Conservation (phyloP, 768 basidiomycete species). For the Fomitopsis serialis region DNA sequence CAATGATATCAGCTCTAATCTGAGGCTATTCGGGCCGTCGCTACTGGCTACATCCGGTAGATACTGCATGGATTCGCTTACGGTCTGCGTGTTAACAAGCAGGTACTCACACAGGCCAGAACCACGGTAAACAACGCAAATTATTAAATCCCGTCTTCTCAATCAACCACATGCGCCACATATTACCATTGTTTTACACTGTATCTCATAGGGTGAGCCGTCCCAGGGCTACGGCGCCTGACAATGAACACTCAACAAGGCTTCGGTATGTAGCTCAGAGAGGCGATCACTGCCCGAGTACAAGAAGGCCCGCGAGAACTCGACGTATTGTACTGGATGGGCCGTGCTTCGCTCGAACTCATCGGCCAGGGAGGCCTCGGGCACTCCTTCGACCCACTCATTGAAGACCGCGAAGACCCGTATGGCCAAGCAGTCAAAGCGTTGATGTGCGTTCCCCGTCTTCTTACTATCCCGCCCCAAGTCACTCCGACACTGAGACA, state of each 20-base stretch:
- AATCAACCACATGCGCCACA: slow-evolving; percentile 14
- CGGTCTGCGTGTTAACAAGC: too few species aligned
- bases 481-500: too few species aligned
- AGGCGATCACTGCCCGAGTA: slow-evolving; percentile 2
- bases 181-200: slow-evolving; percentile 11
- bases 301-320: background rate
- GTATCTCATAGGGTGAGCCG: slow-evolving; percentile 5
- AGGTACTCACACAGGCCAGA: slow-evolving; percentile 1
- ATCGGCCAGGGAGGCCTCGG: slow-evolving; percentile 13
- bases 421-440: slow-evolving; percentile 13
- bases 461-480: too few species aligned
- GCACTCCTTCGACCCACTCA: slow-evolving; percentile 11
- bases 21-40: too few species aligned
- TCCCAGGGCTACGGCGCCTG: too few species aligned
- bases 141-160: slow-evolving; percentile 16
- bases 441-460: slow-evolving; percentile 15
- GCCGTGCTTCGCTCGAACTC: slow-evolving; percentile 11
- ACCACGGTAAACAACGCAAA: slow-evolving; percentile 24
- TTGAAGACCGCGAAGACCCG: slow-evolving; percentile 5
- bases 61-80: too few species aligned
- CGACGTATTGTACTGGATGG: slow-evolving; percentile 13
- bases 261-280: background rate
- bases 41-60: too few species aligned
- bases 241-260: background rate
- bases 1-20: too few species aligned